Conservation (phyloP, 345 rosid species). For the Aegle marmelos region DNA sequence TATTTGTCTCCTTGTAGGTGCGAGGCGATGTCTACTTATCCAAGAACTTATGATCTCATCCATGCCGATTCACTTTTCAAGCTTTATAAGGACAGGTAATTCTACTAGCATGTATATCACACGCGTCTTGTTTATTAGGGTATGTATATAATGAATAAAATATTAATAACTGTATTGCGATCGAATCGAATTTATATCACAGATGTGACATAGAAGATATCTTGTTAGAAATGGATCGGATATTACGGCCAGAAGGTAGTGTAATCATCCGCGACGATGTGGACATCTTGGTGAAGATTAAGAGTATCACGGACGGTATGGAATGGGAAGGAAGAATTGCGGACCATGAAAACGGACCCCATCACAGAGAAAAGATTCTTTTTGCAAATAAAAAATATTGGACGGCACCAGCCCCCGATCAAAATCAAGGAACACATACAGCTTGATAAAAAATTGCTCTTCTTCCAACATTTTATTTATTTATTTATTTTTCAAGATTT, state of each 20-base stretch:
- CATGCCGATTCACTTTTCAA: conserved; percentile 80
- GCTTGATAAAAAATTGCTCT: not conserved
- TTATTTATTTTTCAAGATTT: not conserved
- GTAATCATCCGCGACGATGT: conserved; percentile 88
- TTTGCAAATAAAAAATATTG: conserved; percentile 78
- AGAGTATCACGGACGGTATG: conserved; percentile 56
- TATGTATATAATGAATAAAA: not conserved
- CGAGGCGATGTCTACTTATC: conserved; percentile 97
- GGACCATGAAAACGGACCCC: conserved; percentile 82
- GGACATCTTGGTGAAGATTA: conserved; percentile 57
- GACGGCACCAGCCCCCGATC: conserved; percentile 44
- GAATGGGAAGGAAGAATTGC: conserved; percentile 77
- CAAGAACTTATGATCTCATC: conserved; percentile 87
- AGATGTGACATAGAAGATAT: conserved; percentile 78
- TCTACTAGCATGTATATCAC: too few species aligned
- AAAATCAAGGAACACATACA: conserved; percentile 4
- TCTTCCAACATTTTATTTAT: not conserved
- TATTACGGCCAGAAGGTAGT: conserved; percentile 82
- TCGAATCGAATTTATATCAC: not conserved
- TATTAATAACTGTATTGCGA: not conserved
- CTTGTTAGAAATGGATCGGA: conserved; percentile 84
- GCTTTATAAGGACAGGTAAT: conserved; percentile 55
- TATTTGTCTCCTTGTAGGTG: conserved; percentile 35
- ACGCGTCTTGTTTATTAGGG: not conserved
- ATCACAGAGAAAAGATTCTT: conserved; percentile 68